phyloP scores from a whole-genome alignment of 2,329 filamentous ascomycete species.

The Exophiala calicioides region DNA sequence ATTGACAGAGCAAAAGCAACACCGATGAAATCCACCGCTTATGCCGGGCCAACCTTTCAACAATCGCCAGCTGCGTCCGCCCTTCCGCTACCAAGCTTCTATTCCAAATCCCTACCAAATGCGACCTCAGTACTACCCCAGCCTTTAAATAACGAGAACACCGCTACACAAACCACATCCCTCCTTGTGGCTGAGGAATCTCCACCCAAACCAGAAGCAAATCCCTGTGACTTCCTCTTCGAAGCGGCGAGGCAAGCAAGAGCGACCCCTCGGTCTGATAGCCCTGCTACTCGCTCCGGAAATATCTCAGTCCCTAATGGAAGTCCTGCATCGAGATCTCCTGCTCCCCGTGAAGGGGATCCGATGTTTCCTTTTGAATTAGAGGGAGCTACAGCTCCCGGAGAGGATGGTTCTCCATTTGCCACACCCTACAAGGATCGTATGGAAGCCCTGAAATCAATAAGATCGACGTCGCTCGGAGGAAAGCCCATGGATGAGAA shows the following conservation, averaged over 20 bases:
- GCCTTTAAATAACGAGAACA: constrained; percentile 43
- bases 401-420: constrained; percentile 64
- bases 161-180: constrained; percentile 35
- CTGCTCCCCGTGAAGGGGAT: constrained; percentile 51
- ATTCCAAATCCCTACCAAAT: constrained; percentile 72
- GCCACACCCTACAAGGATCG: constrained; percentile 58
- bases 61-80: constrained; percentile 89
- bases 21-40: constrained; percentile 58
- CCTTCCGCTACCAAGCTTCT: constrained; percentile 86
- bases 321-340: constrained; percentile 42
- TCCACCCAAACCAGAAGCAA: constrained; percentile 57
- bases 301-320: constrained; percentile 57
- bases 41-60: constrained; percentile 92
- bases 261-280: constrained; percentile 57
- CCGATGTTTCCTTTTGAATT: constrained; percentile 70
- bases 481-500: constrained; percentile 38
- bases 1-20: constrained; percentile 38
- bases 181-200: constrained; percentile 38
- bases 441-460: constrained; percentile 46
- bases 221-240: constrained; percentile 88
- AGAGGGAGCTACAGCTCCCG: constrained; percentile 52
- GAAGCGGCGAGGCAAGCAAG: constrained; percentile 71
- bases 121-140: constrained; percentile 44
- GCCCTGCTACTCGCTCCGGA: constrained; percentile 40
- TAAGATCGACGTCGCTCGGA: constrained; percentile 37